phyloP scores from a whole-genome alignment of 2,329 filamentous ascomycete species.

The Didymellaceae sp. region DNA sequence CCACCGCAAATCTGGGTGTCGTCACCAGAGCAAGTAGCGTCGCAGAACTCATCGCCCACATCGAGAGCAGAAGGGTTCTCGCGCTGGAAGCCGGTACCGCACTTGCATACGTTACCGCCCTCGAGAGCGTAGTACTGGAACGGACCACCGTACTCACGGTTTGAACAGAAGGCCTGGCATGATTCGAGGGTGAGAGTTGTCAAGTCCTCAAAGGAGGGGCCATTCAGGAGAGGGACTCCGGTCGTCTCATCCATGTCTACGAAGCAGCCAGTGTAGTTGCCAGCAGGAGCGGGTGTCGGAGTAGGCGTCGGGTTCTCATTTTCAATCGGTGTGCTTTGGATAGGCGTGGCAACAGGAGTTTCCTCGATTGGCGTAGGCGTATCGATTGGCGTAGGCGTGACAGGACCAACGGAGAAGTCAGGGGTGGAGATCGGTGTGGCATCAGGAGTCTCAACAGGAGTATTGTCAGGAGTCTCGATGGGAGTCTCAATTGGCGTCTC shows the following conservation, averaged over 20 bases:
- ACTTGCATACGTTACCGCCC: conserved; percentile 10
- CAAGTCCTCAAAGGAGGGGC: neutral
- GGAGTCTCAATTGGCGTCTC: no score
- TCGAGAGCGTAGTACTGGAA: conserved; percentile 19
- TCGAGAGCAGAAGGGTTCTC: neutral
- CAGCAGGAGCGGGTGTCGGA: no score
- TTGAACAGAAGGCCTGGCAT: conserved; percentile 15
- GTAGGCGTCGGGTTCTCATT: no score
- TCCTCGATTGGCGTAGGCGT: no score
- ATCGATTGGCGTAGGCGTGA: no score
- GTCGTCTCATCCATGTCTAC: no score
- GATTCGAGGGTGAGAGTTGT: neutral
- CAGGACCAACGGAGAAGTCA: no score
- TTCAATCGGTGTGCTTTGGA: no score
- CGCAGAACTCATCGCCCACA: neutral
- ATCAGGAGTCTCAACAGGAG: neutral
- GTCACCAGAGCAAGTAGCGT: neutral
- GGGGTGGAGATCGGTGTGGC: neutral
- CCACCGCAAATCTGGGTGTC: conserved; percentile 4
- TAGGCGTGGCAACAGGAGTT: no score
- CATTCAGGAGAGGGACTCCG: neutral
- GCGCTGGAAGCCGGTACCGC: conserved; percentile 9
- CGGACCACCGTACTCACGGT: neutral
- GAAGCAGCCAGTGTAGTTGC: no score
- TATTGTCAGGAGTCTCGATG: neutral